These are phyloP conservation scores for Tuber microsphaerosporum DNA, from an alignment of 495 filamentous ascomycete species.

Conservation along the genomic window DNA sequence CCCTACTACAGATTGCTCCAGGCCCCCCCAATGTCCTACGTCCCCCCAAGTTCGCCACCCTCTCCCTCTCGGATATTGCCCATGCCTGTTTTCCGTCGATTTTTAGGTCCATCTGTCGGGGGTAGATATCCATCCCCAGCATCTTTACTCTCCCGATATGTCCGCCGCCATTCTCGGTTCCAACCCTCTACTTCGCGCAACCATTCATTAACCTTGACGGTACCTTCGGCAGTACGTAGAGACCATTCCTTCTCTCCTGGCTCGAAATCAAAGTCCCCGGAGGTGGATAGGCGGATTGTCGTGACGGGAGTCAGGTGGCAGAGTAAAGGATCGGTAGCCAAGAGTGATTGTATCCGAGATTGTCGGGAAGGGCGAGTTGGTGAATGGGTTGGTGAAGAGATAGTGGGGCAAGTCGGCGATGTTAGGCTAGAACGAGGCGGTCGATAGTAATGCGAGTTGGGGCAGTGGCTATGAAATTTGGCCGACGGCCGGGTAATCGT, in stretches of 20 bases:
- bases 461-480: no score
- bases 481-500: no score
- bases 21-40: constrained; percentile 59
- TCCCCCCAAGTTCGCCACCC: constrained; percentile 56
- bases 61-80: constrained; percentile 26
- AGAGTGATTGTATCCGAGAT: constrained; percentile 33
- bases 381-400: constrained; percentile 31
- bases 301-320: constrained; percentile 34
- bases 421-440: no score
- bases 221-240: constrained; percentile 38
- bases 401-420: no score
- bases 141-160: constrained; percentile 14
- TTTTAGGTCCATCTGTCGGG: constrained; percentile 21
- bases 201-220: constrained; percentile 38
- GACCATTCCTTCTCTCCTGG: constrained; percentile 35
- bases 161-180: constrained; percentile 31
- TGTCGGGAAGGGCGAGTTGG: constrained; percentile 32
- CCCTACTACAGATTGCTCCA: constrained; percentile 55
- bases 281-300: constrained; percentile 27
- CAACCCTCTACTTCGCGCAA: constrained; percentile 39
- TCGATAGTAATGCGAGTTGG: constrained; percentile 33
- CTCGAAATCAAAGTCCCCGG: constrained; percentile 28
- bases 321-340: constrained; percentile 35
- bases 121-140: constrained; percentile 37
- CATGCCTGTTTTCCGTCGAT: constrained; percentile 30